These are phyloP conservation scores for Fusarium sarcochroum DNA, from an alignment of 2,329 filamentous ascomycete genomes.

Conservation along the genomic window DNA sequence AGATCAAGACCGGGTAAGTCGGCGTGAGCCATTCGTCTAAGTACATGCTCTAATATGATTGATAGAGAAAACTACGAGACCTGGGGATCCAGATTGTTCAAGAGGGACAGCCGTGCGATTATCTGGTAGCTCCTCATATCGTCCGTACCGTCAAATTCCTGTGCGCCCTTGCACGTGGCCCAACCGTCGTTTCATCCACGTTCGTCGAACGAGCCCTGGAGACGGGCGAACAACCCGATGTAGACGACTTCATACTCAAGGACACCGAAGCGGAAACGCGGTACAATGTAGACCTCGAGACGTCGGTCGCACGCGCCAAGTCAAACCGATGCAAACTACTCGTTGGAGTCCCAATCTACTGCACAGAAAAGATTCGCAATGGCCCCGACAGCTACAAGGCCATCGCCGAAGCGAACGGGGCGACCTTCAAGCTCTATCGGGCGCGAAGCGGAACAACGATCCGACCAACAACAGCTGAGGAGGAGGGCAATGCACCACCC, in stretches of 20 bases:
- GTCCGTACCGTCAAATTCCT: conserved; percentile 96
- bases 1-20: conserved; percentile 82
- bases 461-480: conserved; percentile 74
- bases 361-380: conserved; percentile 83
- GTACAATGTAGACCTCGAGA: conserved; percentile 77
- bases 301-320: conserved; percentile 78
- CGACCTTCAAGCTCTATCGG: conserved; percentile 82
- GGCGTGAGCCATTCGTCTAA: conserved; percentile 5
- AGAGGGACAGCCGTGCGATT: conserved; percentile 82
- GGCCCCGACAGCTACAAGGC: conserved; percentile 87
- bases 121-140: conserved; percentile 88
- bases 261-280: conserved; percentile 81
- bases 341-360: conserved; percentile 83
- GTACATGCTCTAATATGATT: conserved; percentile 35
- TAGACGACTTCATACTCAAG: conserved; percentile 75
- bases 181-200: conserved; percentile 79
- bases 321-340: conserved; percentile 84
- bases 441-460: conserved; percentile 79
- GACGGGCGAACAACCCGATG: conserved; percentile 73
- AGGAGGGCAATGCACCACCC: conserved; percentile 71
- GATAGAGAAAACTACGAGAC: conserved; percentile 82
- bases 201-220: conserved; percentile 86
- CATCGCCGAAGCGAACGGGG: conserved; percentile 91
- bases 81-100: conserved; percentile 86
- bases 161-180: conserved; percentile 84